Evolutionary conservation across 768 basidiomycete genomes (phyloP).

Genomic region (Termitomyces sp.): DNA sequence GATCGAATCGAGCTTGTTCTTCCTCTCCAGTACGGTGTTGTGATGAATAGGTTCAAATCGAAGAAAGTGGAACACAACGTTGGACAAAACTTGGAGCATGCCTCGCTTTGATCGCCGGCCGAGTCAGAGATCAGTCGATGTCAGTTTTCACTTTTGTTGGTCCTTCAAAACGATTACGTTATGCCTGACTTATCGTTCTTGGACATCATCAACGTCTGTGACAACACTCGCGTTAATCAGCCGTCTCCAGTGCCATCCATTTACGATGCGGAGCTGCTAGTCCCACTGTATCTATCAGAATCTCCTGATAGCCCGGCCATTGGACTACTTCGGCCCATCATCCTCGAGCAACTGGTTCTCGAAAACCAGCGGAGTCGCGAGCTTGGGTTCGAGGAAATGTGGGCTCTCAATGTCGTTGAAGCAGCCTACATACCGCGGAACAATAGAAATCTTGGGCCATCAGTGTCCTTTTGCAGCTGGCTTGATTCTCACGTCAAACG

Average conservation of each 20-base stretch:
- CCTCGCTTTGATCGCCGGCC: neutral
- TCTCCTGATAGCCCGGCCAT: conserved; percentile 48
- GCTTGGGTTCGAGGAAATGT: conserved; percentile 28
- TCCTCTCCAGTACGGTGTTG: neutral
- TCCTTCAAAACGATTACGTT: neutral
- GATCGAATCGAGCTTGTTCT: neutral
- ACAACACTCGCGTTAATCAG: conserved; percentile 53
- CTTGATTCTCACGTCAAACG: conserved; percentile 54
- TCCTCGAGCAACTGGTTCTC: conserved; percentile 45
- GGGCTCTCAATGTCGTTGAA: conserved; percentile 32
- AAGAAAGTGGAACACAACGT: neutral
- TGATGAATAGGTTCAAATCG: neutral
- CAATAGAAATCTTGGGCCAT: conserved; percentile 22
- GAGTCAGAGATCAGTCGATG: neutral
- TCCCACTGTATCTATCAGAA: conserved; percentile 51
- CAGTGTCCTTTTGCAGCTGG: conserved; percentile 46
- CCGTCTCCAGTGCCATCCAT: conserved; percentile 22
- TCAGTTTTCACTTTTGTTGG: neutral
- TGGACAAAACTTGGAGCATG: no score
- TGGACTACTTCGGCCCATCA: conserved; percentile 52
- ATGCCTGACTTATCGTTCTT: conserved; percentile 40
- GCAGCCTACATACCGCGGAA: conserved; percentile 14
- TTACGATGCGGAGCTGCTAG: conserved; percentile 36
- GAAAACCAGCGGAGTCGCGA: conserved; percentile 38
- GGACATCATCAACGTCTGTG: conserved; percentile 60